Base-by-base conservation (phyloP, 1,139 yeast species). In the Hanseniaspora uvarum region DNA sequence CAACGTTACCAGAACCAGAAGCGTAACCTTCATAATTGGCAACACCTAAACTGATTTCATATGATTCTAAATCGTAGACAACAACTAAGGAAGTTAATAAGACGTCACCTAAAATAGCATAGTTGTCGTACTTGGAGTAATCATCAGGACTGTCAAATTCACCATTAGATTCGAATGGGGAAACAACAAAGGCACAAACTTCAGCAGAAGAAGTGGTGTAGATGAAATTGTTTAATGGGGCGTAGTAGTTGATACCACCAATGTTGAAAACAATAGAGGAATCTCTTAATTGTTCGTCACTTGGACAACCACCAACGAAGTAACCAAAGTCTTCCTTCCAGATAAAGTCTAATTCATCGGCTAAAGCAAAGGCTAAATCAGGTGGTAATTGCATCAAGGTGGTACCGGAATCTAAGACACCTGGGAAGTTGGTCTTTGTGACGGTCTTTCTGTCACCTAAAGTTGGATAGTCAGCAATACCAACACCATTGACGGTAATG, bases 51-150 rank as follows among this genome's bases (percentile, higher is more conserved):
- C 83, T 81, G 31, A 88, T 70, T 63, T 80, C 79, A 51, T 70
- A 67, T 58, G 76, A 77, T 33, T 83, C 88, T 58, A 86, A 70
- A 66, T 88, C 94, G 61, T 77, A 86, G 44, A 86, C 95, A 54
- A 81, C 78, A 64, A 87, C 87, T 8, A 86, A 88, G 53, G 78
- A 73, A 57, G 86, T 75, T 61, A 88, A 69, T 68, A 86, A 80
- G 33, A 81, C 76, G 66, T 86, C 95, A 46, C 96, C 96, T 14
- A 86, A 65, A 16, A 79, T 70, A 50, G 68, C 64, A 1, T 62
- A 55, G 33, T 53, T 53, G 38, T 47, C 38, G 26, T 38, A 44
- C 10, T 16, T 38, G n/a, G 41, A 33, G 21, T 50, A 50, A 6
- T 26, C 30, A 50, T 34, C 28, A 2, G 48, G 39, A 44, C 37